Percentiles rank a stretch among this genome's conserved stretches.
These are phyloP conservation scores for Gryganskiella cystojenkinii DNA, from an alignment of 192 early-diverging fungal genomes.

Conservation along the genomic window DNA sequence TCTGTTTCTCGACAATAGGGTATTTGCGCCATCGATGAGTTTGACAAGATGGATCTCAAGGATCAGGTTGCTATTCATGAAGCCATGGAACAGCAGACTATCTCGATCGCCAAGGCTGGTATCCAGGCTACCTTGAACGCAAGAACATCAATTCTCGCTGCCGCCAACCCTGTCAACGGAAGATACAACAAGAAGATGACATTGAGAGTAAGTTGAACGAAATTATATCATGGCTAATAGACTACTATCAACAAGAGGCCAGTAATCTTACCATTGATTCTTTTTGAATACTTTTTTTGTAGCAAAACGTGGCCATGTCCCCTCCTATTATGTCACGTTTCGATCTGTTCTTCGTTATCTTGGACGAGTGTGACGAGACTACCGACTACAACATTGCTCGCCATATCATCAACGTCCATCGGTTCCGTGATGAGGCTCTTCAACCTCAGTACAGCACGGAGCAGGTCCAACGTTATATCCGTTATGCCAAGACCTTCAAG, in stretches of 20 bases:
- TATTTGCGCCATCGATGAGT: slow-evolving; percentile 98
- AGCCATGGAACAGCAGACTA: slow-evolving; percentile 99
- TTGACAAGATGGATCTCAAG: slow-evolving; percentile 97
- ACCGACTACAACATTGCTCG: slow-evolving; percentile 91
- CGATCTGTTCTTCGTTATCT: slow-evolving; percentile 96
- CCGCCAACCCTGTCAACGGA: slow-evolving; percentile 95
- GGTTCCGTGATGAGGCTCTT: slow-evolving; percentile 71
- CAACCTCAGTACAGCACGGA: slow-evolving; percentile 79
- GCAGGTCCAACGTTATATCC: slow-evolving; percentile 85
- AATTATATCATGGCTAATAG: neutral
- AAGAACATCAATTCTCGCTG: slow-evolving; percentile 94
- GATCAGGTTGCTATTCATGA: slow-evolving; percentile 99
- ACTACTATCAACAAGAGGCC: neutral
- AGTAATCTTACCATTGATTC: slow-evolving; percentile 7
- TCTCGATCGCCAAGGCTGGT: slow-evolving; percentile 95
- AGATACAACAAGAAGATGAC: slow-evolving; percentile 96
- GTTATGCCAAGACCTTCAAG: slow-evolving; percentile 88
- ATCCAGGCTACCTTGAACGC: slow-evolving; percentile 97
- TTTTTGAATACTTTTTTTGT: neutral
- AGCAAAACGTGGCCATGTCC: slow-evolving; percentile 97
- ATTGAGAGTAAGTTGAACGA: slow-evolving; percentile 68
- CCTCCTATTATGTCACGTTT: slow-evolving; percentile 99
- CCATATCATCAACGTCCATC: slow-evolving; percentile 92
- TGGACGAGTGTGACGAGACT: slow-evolving; percentile 93
- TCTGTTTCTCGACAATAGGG: too few relatives aligned